A percentile compares a stretch with the other conserved stretches of the same genome.
phyloP scores from a whole-genome alignment of 495 filamentous ascomycete genomes.

The Xylaria curta region DNA sequence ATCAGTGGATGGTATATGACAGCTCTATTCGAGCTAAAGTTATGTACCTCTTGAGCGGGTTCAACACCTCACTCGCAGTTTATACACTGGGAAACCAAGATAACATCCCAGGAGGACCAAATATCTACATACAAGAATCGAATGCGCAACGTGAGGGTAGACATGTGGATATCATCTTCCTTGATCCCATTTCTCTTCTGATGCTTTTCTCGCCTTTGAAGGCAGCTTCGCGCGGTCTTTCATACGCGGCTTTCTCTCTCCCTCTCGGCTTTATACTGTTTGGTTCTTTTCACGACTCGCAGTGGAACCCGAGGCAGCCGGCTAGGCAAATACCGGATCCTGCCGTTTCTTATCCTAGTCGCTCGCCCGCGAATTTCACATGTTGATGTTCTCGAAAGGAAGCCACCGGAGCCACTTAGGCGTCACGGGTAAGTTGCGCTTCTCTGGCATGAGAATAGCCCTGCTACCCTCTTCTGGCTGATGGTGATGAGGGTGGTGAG shows the following conservation, averaged over 20 bases:
- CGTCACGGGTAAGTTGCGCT: slow-evolving; percentile 6
- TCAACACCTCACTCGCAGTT: background rate
- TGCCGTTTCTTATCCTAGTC: slow-evolving; percentile 18
- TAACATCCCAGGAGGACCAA: background rate
- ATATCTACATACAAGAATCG: slow-evolving; percentile 23
- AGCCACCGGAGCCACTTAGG: slow-evolving; percentile 26
- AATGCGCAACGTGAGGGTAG: slow-evolving; percentile 17
- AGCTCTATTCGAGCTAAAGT: background rate
- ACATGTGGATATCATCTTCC: background rate
- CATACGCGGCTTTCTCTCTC: too few species aligned
- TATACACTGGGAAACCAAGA: slow-evolving; percentile 4
- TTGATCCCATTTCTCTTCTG: slow-evolving; percentile 2
- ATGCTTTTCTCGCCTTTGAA: background rate
- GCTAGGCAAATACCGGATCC: slow-evolving; percentile 1
- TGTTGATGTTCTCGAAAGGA: slow-evolving; percentile 25
- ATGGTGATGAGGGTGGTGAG: background rate
- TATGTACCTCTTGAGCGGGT: slow-evolving; percentile 4
- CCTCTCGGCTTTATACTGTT: background rate
- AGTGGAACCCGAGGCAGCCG: background rate
- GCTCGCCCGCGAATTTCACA: background rate
- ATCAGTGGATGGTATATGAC: background rate
- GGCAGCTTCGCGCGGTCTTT: background rate
- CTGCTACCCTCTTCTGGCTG: background rate
- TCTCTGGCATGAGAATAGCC: background rate
- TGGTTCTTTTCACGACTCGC: background rate